Evolutionary conservation across 2,329 filamentous ascomycete genomes (phyloP), one percentile per base, ranked within the genome.

Genomic region (Diaporthe helianthi): DNA sequence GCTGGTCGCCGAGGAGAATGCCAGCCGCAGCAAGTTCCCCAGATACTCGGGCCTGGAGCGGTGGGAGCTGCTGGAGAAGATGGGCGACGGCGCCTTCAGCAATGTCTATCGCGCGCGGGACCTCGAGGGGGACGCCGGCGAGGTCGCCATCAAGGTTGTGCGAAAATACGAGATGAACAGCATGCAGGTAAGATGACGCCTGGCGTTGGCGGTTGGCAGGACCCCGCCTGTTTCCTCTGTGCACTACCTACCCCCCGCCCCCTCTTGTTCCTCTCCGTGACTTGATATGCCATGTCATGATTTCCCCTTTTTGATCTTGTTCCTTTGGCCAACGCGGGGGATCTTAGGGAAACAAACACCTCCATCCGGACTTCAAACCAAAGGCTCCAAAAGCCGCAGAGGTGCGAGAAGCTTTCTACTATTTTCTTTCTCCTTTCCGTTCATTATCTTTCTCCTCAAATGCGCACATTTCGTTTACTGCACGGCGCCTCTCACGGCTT

Each of bases 161-260:
- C 92, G 96, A 78, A 98, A 98, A 83, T 98, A 93, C 79, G 96
- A 99, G 83, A 98, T 99, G 93, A 98, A 97, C 83, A 94, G 91
- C 74, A 94, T 92, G 85, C 96, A 98, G 93, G 96, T 99, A 88
- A 88, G 94, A 91, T 76, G 69, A 55, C 64, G 29, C 67, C 51
- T 52, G 26, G 17, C 47, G 44, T 24, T 58, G 70, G 70, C 53
- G 68, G 68, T 67, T 44, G 41, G 17, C 53, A 29, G 26, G 61
- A 64, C 72, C 71, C 36, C 70, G 70, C 65, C 60, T 52, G 46
- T 67, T 72, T 73, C 67, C 73, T 75, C 66, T 72, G 58, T 76
- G 36, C 13, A 17, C 36, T n/a, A n/a, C n/a, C n/a, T n/a, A 38
- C 5, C 36, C 13, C 31, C 31, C 10, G 78, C 77, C 72, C 75